Evolutionary conservation across 148 eudicot species (phyloP), one percentile per base, ranked within the genome.

Genomic region (Simmondsia chinensis): DNA sequence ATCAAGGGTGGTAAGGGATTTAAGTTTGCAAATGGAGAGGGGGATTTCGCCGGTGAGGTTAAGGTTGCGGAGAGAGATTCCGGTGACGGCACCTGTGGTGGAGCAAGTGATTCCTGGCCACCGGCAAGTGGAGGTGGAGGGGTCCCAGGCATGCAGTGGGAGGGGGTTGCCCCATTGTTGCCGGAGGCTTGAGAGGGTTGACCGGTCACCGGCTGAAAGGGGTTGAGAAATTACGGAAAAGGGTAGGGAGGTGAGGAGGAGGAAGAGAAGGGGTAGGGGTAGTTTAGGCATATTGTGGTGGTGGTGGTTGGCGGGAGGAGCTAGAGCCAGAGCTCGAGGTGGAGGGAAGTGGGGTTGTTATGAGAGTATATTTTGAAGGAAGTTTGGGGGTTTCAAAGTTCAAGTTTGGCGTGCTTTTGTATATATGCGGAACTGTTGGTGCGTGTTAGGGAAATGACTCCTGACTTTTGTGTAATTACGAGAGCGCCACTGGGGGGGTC

Each of bases 21-120:
- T 42, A n/a, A 84, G 74, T 24, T 76, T 57, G 41, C 87, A 89
- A 12, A 89, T 66, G 24, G 73, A 52, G 0, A 62, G 19, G 4
- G 94, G 96, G 40, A 88, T 59, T 32, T 23, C 4, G 2, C 43
- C 41, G 0, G 6, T 20, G 34, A 80, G 49, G 53, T 32, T 37
- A 13, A 31, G 37, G 28, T 45, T 34, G 0, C 0, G n/a, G 30
- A 80, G 53, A 16, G 7, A 4, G 33, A 75, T 30, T 10, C 58
- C 74, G 27, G 78, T 70, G 65, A 82, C 76, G 5, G 52, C 11
- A 45, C 54, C 60, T 43, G 26, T 15, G 3, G 3, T 33, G 25
- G 28, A n/a, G 71, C 99, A 82, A 1, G 3, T 10, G 38, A 91
- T 61, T 20, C 71, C 94, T 10, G 40, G 61, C 95, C 95, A 91